These are phyloP conservation scores for Crotalaria pallida DNA, from an alignment of 306 rosid genomes.

Conservation along the genomic window DNA sequence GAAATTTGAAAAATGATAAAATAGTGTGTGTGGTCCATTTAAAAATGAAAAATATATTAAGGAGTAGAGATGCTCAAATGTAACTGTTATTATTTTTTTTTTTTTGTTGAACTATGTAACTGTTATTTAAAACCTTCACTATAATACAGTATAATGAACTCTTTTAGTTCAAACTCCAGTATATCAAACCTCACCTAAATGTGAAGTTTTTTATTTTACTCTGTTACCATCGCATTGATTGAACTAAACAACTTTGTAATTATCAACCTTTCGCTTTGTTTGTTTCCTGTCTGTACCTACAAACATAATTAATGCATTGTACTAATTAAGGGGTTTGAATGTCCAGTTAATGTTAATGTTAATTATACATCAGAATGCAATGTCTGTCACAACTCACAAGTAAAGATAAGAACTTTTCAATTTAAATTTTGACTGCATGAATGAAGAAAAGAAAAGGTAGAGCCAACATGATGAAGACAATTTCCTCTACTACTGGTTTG, in stretches of 20 bases:
- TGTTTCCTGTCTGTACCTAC: not conserved
- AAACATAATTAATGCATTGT: not conserved
- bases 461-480: slow-evolving; percentile 30
- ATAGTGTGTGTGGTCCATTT: no score
- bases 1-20: no score
- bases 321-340: not conserved
- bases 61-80: no score
- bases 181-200: not conserved
- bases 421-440: slow-evolving; percentile 4
- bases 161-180: no score
- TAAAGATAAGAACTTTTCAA: slow-evolving; percentile 13
- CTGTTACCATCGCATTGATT: not conserved
- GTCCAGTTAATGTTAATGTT: not conserved
- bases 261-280: not conserved
- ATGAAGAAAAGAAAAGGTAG: not conserved
- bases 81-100: no score
- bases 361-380: not conserved
- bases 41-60: no score
- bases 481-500: slow-evolving; percentile 20
- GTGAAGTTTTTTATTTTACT: not conserved
- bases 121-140: no score
- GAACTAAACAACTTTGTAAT: not conserved
- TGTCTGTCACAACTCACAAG: slow-evolving; percentile 15
- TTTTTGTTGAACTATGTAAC: no score
- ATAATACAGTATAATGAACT: no score